Conservation (phyloP, 331 rosid species). For the Phaseolus coccineus region DNA sequence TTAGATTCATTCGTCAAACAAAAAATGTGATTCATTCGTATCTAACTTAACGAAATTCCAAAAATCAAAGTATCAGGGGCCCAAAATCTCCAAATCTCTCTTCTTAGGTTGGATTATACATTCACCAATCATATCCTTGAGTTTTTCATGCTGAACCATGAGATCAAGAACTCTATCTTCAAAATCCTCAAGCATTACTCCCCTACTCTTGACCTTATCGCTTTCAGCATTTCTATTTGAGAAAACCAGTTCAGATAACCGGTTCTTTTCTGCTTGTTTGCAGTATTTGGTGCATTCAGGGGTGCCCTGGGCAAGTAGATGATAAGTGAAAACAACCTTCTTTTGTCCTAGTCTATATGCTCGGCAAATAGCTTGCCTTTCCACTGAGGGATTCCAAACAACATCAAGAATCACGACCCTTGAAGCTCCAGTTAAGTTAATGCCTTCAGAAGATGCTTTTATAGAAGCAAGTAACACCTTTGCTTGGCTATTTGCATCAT, state of each 20-base stretch:
- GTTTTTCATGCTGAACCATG: constrained; percentile 39
- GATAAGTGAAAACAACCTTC: constrained; percentile 47
- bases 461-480: constrained; percentile 49
- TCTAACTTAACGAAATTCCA: neutral
- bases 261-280: constrained; percentile 46
- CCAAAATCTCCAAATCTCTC: constrained; percentile 19
- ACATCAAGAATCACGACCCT: constrained; percentile 58
- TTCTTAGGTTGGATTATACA: constrained; percentile 34
- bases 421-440: constrained; percentile 52
- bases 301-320: constrained; percentile 44
- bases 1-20: neutral
- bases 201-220: neutral
- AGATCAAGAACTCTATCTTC: constrained; percentile 48
- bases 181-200: constrained; percentile 33
- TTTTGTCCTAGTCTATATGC: constrained; percentile 54
- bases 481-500: constrained; percentile 40
- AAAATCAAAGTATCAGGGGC: neutral
- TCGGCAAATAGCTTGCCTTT: constrained; percentile 51
- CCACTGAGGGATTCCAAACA: constrained; percentile 55
- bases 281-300: constrained; percentile 30
- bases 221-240: constrained; percentile 11
- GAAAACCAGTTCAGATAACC: constrained; percentile 48
- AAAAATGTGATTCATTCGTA: neutral
- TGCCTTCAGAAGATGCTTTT: constrained; percentile 50
- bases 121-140: constrained; percentile 47